Conservation (phyloP, 306 rosid genomes). For the Acacia melanoxylon region DNA sequence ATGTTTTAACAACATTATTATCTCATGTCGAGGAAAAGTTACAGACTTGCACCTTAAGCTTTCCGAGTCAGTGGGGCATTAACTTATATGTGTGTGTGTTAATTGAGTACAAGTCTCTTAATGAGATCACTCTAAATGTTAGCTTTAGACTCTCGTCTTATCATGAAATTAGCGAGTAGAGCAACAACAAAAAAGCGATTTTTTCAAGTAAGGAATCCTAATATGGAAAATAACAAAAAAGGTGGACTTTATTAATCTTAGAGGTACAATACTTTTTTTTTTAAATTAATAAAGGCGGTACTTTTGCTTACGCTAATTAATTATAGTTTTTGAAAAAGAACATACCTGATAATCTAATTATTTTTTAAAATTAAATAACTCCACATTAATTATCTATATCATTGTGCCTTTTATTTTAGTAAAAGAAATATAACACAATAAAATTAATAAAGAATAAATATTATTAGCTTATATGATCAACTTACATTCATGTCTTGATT, state of each 20-base stretch:
- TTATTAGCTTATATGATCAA: neutral
- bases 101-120: too few relatives aligned
- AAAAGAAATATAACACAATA: neutral
- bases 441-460: neutral
- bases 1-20: too few relatives aligned
- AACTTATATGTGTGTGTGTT: too few relatives aligned
- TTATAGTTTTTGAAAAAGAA: neutral
- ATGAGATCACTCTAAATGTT: too few relatives aligned
- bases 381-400: neutral
- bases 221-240: neutral
- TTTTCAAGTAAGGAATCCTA: neutral
- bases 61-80: neutral
- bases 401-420: neutral
- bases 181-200: too few relatives aligned
- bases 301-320: neutral
- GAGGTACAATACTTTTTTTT: neutral
- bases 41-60: neutral
- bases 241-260: neutral
- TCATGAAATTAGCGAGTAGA: too few relatives aligned
- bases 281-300: too few relatives aligned
- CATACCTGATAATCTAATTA: neutral
- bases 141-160: too few relatives aligned
- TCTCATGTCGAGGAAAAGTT: too few relatives aligned
- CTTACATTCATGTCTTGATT: neutral
- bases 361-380: too few relatives aligned